Conservation (phyloP, 2,329 filamentous ascomycete genomes). For the Stagonosporopsis vannaccii region DNA sequence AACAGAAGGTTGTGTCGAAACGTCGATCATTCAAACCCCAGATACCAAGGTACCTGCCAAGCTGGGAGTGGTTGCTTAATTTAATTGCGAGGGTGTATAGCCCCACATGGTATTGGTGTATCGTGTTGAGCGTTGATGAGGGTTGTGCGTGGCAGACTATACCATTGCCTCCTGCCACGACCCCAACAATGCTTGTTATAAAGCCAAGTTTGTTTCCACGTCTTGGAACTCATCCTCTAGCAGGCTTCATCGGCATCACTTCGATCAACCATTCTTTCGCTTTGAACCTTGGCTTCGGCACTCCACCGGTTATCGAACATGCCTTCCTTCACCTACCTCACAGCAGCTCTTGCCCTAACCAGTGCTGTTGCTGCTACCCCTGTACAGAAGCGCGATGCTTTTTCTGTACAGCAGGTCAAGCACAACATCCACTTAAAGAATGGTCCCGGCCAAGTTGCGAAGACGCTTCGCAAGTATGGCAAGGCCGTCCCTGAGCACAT, state of each 20-base stretch:
- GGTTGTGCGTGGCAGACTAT: conserved; percentile 20
- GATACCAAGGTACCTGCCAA: conserved; percentile 41
- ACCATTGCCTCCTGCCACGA: conserved; percentile 18
- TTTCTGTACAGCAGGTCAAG: conserved; percentile 43
- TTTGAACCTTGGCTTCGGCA: conserved; percentile 21
- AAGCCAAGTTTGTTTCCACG: conserved; percentile 32
- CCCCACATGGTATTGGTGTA: conserved; percentile 18
- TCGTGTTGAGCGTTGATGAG: conserved; percentile 17
- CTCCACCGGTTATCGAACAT: conserved; percentile 28
- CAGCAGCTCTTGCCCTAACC: conserved; percentile 41
- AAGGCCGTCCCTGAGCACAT: conserved; percentile 39
- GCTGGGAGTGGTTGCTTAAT: conserved; percentile 36
- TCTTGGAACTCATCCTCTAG: conserved; percentile 26
- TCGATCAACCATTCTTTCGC: conserved; percentile 20
- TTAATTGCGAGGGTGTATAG: conserved; percentile 38
- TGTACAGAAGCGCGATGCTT: conserved; percentile 39
- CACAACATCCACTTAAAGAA: conserved; percentile 44
- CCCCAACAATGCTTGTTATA: conserved; percentile 34
- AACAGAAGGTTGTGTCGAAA: conserved; percentile 37
- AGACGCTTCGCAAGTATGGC: conserved; percentile 51
- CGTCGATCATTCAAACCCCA: conserved; percentile 23
- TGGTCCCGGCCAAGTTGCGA: conserved; percentile 49
- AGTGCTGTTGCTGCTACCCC: conserved; percentile 38
- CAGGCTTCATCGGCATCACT: conserved; percentile 26
- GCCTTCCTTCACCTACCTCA: conserved; percentile 44